phyloP scores from a whole-genome alignment of 257 asterid genomes.

The Haberlea rhodopensis region DNA sequence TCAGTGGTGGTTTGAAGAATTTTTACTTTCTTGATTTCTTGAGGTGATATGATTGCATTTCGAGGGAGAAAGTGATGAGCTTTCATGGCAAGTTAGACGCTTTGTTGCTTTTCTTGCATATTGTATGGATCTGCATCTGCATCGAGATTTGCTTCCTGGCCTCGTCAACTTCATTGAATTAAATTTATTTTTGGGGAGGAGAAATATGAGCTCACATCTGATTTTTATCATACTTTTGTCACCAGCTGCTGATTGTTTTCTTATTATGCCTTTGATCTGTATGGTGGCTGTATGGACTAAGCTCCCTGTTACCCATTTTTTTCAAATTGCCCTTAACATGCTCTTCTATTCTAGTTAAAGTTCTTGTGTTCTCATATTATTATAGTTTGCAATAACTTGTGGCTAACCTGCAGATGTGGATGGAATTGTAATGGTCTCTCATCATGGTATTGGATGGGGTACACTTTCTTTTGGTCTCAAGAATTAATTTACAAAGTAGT shows the following conservation, averaged over 20 bases:
- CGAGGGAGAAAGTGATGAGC: conserved; percentile 20
- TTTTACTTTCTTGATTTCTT: conserved; percentile 19
- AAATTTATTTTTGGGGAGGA: conserved; percentile 1
- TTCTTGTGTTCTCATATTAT: conserved; percentile 14
- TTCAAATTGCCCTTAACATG: conserved; percentile 14
- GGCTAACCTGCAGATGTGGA: conserved; percentile 38
- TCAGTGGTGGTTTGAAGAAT: conserved; percentile 28
- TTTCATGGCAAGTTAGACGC: not conserved
- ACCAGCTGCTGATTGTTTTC: not conserved
- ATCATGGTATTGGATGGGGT: conserved; percentile 25
- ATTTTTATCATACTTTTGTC: conserved; percentile 15
- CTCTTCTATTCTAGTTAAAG: conserved; percentile 9
- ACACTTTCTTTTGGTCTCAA: conserved; percentile 9
- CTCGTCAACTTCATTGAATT: not conserved
- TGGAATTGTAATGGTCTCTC: conserved; percentile 34
- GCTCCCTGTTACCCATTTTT: conserved; percentile 2
- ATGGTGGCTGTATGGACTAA: conserved; percentile 4
- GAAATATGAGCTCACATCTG: conserved; percentile 2
- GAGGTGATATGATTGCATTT: conserved; percentile 26
- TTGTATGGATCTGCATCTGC: conserved; percentile 23
- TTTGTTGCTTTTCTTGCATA: conserved; percentile 22
- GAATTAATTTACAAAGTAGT: conserved; percentile 22
- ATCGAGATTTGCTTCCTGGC: not conserved
- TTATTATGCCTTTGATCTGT: too few species aligned
- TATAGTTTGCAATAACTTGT: not conserved